Conservation (phyloP, 1,284 basidiomycete genomes). For the Moesziomyces sp. region DNA sequence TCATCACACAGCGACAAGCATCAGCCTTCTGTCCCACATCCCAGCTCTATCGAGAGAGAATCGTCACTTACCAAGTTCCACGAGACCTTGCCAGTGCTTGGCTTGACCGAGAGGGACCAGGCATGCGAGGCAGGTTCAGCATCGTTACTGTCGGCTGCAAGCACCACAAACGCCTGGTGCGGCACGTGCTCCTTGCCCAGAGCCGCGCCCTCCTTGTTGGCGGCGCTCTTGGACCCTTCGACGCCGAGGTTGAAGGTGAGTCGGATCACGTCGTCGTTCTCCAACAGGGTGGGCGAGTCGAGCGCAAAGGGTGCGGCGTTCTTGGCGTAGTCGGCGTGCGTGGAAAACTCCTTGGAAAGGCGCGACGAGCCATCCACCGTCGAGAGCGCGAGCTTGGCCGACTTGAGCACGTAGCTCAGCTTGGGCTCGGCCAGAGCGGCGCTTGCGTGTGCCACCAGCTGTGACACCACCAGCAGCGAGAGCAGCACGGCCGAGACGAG, state of each 20-base stretch:
- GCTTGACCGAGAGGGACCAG: constrained; percentile 46
- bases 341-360: constrained; percentile 38
- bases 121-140: constrained; percentile 16
- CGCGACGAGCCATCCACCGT: constrained; percentile 49
- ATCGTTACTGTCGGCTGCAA: constrained; percentile 16
- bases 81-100: constrained; percentile 42
- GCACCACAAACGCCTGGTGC: constrained; percentile 49
- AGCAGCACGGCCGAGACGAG: constrained; percentile 5
- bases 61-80: constrained; percentile 47
- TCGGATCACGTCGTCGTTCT: constrained; percentile 51
- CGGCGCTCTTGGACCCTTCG: constrained; percentile 15
- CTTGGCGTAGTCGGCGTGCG: constrained; percentile 30
- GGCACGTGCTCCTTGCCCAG: constrained; percentile 44
- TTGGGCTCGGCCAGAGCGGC: constrained; percentile 40
- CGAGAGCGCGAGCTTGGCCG: constrained; percentile 46
- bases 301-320: constrained; percentile 37
- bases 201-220: constrained; percentile 24
- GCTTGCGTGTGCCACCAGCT: constrained; percentile 16
- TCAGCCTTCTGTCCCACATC: neutral
- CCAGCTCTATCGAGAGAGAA: neutral
- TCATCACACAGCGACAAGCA: neutral
- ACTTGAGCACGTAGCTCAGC: constrained; percentile 44
- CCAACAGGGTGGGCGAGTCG: constrained; percentile 28
- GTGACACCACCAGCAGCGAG: constrained; percentile 20
- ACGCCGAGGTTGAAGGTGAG: constrained; percentile 42